A percentile compares a stretch with the other conserved stretches of the same genome.
These are phyloP conservation scores for Coemansia sp. DNA, from an alignment of 192 early-diverging fungal genomes.

Conservation along the genomic window DNA sequence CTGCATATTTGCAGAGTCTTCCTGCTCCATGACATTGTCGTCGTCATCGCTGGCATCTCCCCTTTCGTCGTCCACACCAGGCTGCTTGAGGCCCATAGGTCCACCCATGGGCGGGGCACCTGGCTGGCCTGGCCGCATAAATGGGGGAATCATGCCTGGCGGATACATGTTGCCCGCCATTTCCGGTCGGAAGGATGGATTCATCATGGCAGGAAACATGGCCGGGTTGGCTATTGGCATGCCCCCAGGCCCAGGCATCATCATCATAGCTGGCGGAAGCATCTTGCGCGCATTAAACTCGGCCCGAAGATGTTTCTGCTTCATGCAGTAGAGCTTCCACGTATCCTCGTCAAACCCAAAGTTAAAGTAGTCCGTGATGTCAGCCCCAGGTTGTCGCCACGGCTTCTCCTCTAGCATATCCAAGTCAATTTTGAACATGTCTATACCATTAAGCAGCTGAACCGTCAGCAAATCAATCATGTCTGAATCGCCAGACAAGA, in stretches of 20 bases:
- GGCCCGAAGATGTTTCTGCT: constrained; percentile 84
- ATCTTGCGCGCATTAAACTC: constrained; percentile 59
- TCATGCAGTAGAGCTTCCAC: constrained; percentile 91
- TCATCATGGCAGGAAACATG: constrained; percentile 40
- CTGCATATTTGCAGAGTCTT: neutral
- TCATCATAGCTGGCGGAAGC: constrained; percentile 50
- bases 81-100: neutral
- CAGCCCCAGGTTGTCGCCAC: constrained; percentile 88
- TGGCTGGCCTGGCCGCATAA: constrained; percentile 13
- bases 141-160: constrained; percentile 32
- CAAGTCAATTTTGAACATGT: constrained; percentile 85
- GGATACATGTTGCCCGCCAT: constrained; percentile 39
- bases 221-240: constrained; percentile 31
- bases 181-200: constrained; percentile 17
- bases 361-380: constrained; percentile 99
- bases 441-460: constrained; percentile 61
- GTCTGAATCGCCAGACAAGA: constrained; percentile 30
- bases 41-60: constrained; percentile 4
- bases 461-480: constrained; percentile 45
- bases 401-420: constrained; percentile 94
- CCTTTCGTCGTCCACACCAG: neutral
- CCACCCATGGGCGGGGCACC: neutral
- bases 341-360: constrained; percentile 96
- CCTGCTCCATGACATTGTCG: neutral
- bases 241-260: constrained; percentile 28